Evolutionary conservation across 2,329 filamentous ascomycete genomes (phyloP).

Genomic region (Colletotrichum spinosum): DNA sequence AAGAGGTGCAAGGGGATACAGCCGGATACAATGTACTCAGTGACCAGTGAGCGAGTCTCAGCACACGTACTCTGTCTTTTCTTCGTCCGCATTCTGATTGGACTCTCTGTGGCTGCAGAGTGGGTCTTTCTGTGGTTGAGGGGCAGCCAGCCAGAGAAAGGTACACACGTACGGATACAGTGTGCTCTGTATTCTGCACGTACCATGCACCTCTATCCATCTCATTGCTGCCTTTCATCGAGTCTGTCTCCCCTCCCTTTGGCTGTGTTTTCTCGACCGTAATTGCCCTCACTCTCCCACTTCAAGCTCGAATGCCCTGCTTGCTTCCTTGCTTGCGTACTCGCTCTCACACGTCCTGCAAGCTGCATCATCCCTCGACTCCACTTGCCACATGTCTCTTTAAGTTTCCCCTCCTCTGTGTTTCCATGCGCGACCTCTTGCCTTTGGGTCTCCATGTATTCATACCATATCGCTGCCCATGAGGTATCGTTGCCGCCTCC

Average conservation of each 20-base stretch:
- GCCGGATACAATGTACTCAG: neutral
- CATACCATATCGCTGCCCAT: constrained; percentile 3
- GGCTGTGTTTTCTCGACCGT: neutral
- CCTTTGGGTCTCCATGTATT: constrained; percentile 10
- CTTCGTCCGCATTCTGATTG: constrained; percentile 19
- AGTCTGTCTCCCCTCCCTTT: neutral
- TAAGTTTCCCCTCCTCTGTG: neutral
- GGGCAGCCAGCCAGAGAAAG: constrained; percentile 23
- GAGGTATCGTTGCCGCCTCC: constrained; percentile 28
- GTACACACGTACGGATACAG: constrained; percentile 9
- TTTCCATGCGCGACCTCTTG: neutral
- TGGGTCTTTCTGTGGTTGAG: constrained; percentile 22
- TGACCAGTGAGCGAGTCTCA: constrained; percentile 35
- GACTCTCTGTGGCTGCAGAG: neutral
- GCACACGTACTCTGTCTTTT: constrained; percentile 32
- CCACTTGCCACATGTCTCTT: constrained; percentile 5
- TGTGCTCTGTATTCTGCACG: neutral
- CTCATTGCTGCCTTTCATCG: constrained; percentile 2
- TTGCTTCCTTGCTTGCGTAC: constrained; percentile 10
- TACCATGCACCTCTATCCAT: neutral
- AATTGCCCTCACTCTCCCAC: constrained; percentile 10
- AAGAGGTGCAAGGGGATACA: constrained; percentile 20
- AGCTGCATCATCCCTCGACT: neutral
- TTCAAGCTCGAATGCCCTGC: constrained; percentile 1
- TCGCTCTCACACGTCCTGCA: neutral